Conservation (phyloP, 1,284 basidiomycete species). For the Moesziomyces antarcticus region DNA sequence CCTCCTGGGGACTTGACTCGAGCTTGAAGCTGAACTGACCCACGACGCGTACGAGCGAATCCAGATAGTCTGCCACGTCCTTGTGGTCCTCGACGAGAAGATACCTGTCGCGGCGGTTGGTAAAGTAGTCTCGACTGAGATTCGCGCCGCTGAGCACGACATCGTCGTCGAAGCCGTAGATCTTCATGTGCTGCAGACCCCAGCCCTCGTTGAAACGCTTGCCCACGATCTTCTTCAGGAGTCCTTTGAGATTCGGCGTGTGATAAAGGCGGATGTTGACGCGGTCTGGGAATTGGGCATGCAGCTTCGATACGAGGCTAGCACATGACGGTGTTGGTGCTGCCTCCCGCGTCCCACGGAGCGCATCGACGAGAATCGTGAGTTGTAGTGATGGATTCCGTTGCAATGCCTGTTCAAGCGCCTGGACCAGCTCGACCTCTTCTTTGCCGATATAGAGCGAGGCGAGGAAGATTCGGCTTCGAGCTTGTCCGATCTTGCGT, state of each 20-base stretch:
- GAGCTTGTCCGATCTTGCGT: constrained; percentile 35
- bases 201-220: constrained; percentile 96
- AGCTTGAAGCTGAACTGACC: constrained; percentile 78
- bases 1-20: constrained; percentile 5
- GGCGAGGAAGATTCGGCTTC: constrained; percentile 54
- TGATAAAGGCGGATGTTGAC: constrained; percentile 79
- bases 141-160: constrained; percentile 97
- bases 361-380: constrained; percentile 84
- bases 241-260: constrained; percentile 82
- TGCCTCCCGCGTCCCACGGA: constrained; percentile 86
- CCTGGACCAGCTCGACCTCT: constrained; percentile 51
- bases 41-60: constrained; percentile 78
- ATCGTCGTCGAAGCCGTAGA: constrained; percentile 92
- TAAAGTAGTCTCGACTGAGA: constrained; percentile 91
- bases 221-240: constrained; percentile 82
- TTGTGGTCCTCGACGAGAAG: constrained; percentile 78
- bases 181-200: constrained; percentile 97
- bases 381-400: constrained; percentile 76
- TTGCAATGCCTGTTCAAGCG: constrained; percentile 39
- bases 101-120: constrained; percentile 93
- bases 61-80: constrained; percentile 81
- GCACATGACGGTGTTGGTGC: constrained; percentile 71
- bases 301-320: constrained; percentile 63
- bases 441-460: constrained; percentile 63
- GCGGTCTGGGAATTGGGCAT: constrained; percentile 74